These are phyloP conservation scores for Pugionium cornutum DNA, from an alignment of 345 rosid species.

Conservation along the genomic window DNA sequence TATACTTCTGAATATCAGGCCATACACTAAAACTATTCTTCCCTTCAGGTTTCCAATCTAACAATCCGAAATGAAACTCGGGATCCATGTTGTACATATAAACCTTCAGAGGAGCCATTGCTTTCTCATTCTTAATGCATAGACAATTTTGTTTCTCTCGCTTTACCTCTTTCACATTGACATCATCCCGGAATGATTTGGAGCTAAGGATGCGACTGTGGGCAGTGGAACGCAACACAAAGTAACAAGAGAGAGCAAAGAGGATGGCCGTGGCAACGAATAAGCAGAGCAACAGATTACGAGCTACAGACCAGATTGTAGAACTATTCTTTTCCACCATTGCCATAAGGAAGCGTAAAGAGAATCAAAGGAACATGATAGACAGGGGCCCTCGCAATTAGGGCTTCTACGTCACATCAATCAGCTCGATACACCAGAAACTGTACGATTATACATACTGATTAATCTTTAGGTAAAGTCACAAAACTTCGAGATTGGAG, in stretches of 20 bases:
- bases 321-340: constrained; percentile 67
- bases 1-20: constrained; percentile 67
- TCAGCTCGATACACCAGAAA: background rate
- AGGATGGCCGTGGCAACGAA: constrained; percentile 49
- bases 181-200: constrained; percentile 34
- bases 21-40: constrained; percentile 46
- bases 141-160: constrained; percentile 14
- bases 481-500: too few relatives aligned
- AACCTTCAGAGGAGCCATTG: constrained; percentile 55
- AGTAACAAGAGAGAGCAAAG: constrained; percentile 74
- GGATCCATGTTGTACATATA: constrained; percentile 91
- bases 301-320: constrained; percentile 45
- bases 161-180: constrained; percentile 15
- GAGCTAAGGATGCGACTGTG: constrained; percentile 45
- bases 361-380: constrained; percentile 13
- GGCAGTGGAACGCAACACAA: constrained; percentile 60
- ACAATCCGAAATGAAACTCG: constrained; percentile 84
- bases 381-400: background rate
- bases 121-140: constrained; percentile 24
- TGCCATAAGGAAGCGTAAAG: constrained; percentile 12
- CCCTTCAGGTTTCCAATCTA: constrained; percentile 68
- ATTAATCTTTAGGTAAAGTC: too few relatives aligned
- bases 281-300: constrained; percentile 56
- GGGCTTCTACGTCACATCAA: background rate
- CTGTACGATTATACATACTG: background rate